Percentiles rank a stretch among this genome's conserved stretches.
These are phyloP conservation scores for Maudiozyma barnettii DNA, from an alignment of 805 yeast genomes.

Conservation along the genomic window DNA sequence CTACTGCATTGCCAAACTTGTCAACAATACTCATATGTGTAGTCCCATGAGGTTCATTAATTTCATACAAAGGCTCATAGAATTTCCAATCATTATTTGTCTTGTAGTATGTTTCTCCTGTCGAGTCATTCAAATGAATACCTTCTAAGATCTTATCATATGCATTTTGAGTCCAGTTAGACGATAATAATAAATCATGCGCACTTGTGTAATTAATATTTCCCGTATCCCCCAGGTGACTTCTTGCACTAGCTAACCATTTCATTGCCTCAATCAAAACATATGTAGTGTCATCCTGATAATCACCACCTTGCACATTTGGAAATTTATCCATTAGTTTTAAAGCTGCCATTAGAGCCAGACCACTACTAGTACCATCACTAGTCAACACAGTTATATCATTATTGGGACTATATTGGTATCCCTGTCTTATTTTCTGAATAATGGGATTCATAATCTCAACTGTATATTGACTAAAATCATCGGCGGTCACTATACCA, in stretches of 20 bases:
- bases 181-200: slow-evolving; percentile 27
- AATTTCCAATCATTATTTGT: slow-evolving; percentile 60
- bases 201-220: not conserved
- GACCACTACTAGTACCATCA: slow-evolving; percentile 74
- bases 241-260: slow-evolving; percentile 82
- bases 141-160: slow-evolving; percentile 42
- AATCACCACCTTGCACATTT: slow-evolving; percentile 36
- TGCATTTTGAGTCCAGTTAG: slow-evolving; percentile 51
- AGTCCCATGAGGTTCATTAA: slow-evolving; percentile 82
- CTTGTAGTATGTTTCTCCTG: slow-evolving; percentile 7
- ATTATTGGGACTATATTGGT: slow-evolving; percentile 29
- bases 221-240: slow-evolving; percentile 64
- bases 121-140: not conserved
- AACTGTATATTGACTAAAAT: slow-evolving; percentile 54
- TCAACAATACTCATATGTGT: slow-evolving; percentile 81
- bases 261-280: slow-evolving; percentile 79
- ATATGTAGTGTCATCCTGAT: slow-evolving; percentile 45
- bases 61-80: slow-evolving; percentile 71
- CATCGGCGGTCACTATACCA: slow-evolving; percentile 59
- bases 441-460: slow-evolving; percentile 32
- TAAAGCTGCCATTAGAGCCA: slow-evolving; percentile 69
- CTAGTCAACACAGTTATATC: slow-evolving; percentile 44
- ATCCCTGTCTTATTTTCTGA: slow-evolving; percentile 18
- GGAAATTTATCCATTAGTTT: slow-evolving; percentile 47
- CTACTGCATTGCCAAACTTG: slow-evolving; percentile 61